A percentile compares a stretch with the other conserved stretches of the same genome.
These are phyloP conservation scores for Aspergillus calidoustus DNA, from an alignment of 2,329 filamentous ascomycete genomes.

Conservation along the genomic window DNA sequence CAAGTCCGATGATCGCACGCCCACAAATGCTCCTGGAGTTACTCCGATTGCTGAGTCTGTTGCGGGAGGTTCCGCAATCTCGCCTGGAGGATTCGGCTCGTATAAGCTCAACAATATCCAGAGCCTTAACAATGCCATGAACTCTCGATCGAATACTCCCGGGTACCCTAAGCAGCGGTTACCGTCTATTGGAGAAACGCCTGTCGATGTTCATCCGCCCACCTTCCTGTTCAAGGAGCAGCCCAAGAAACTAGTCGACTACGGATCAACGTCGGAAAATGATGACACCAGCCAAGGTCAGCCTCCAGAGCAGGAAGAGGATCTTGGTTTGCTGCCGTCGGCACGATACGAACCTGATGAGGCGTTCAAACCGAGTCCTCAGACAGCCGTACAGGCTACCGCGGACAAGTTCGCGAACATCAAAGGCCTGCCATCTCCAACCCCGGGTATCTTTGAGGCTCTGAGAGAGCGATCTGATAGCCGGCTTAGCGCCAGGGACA, in stretches of 20 bases:
- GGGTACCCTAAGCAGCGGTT: conserved; percentile 68
- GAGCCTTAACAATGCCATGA: conserved; percentile 71
- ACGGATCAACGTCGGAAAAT: conserved; percentile 54
- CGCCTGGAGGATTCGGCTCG: conserved; percentile 69
- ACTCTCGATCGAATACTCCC: conserved; percentile 66
- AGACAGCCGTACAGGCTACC: conserved; percentile 70
- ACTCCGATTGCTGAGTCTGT: conserved; percentile 87
- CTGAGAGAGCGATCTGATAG: conserved; percentile 64
- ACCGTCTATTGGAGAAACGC: conserved; percentile 76
- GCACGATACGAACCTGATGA: conserved; percentile 50
- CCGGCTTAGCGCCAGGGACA: conserved; percentile 68
- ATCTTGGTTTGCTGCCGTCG: conserved; percentile 46
- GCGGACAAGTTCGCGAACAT: conserved; percentile 63
- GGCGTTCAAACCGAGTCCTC: conserved; percentile 54
- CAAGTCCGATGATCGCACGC: conserved; percentile 65
- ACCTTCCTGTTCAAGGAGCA: conserved; percentile 47
- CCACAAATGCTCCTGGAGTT: conserved; percentile 74
- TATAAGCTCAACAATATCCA: conserved; percentile 63
- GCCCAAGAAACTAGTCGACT: conserved; percentile 50
- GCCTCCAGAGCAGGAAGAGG: conserved; percentile 35
- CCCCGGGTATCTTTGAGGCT: conserved; percentile 65
- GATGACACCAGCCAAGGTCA: conserved; percentile 31
- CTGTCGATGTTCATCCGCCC: conserved; percentile 55
- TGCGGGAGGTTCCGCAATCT: conserved; percentile 61
- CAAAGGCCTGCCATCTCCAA: conserved; percentile 69